Conservation (phyloP, 352 stramenopile genomes). For the Phytopythium delawarense region DNA sequence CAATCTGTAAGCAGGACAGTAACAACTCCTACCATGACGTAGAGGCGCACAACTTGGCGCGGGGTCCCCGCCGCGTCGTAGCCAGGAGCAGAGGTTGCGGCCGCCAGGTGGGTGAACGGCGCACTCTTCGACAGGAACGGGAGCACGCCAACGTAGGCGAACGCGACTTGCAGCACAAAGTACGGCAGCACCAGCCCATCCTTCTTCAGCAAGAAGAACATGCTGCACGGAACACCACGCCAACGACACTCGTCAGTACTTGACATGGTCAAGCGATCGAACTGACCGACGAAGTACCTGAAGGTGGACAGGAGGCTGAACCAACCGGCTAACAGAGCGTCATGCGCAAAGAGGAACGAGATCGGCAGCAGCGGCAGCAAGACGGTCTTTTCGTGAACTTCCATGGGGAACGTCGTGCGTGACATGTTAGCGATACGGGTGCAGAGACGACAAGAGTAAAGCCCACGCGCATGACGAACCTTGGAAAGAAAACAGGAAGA, state of each 20-base stretch:
- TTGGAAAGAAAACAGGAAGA: slow-evolving; percentile 98
- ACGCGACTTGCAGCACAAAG: slow-evolving; percentile 51
- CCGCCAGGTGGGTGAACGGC: slow-evolving; percentile 24
- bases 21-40: slow-evolving; percentile 38
- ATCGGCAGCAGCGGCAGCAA: slow-evolving; percentile 91
- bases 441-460: background rate
- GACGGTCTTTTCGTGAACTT: slow-evolving; percentile 97
- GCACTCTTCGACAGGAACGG: slow-evolving; percentile 30
- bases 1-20: background rate
- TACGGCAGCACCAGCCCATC: slow-evolving; percentile 74
- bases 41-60: slow-evolving; percentile 30
- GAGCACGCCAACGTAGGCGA: slow-evolving; percentile 38
- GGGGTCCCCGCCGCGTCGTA: slow-evolving; percentile 31
- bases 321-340: slow-evolving; percentile 61
- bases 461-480: slow-evolving; percentile 18
- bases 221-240: slow-evolving; percentile 33
- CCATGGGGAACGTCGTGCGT: background rate
- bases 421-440: background rate
- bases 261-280: background rate
- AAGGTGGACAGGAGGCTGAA: slow-evolving; percentile 81
- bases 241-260: background rate
- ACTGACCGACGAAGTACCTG: slow-evolving; percentile 36
- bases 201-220: slow-evolving; percentile 85
- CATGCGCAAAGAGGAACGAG: slow-evolving; percentile 74
- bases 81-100: slow-evolving; percentile 23